Percentiles rank a stretch among this genome's conserved stretches.
phyloP scores from a whole-genome alignment of 2,329 filamentous ascomycete genomes.

The Allantophomopsis lycopodina region DNA sequence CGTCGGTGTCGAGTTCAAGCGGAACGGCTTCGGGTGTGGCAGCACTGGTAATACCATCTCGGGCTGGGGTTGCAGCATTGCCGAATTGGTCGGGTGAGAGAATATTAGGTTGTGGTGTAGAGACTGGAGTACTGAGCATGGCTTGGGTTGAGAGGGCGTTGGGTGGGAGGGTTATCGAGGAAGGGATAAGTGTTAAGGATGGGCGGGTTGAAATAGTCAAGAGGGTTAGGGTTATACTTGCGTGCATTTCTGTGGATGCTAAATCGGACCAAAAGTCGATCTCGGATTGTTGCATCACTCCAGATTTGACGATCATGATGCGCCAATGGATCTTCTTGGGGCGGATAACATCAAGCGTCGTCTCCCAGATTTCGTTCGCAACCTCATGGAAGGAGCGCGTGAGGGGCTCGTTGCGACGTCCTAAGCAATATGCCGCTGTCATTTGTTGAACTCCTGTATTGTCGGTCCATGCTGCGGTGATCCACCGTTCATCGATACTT shows the following conservation, averaged over 20 bases:
- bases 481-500: slow-evolving; percentile 64
- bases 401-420: slow-evolving; percentile 38
- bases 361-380: slow-evolving; percentile 66
- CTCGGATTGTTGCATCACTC: slow-evolving; percentile 53
- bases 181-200: slow-evolving; percentile 46
- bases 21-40: slow-evolving; percentile 25
- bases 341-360: slow-evolving; percentile 60
- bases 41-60: slow-evolving; percentile 11
- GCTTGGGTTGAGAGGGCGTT: slow-evolving; percentile 25
- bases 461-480: slow-evolving; percentile 72
- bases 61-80: slow-evolving; percentile 19
- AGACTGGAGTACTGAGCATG: slow-evolving; percentile 49
- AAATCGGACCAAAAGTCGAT: slow-evolving; percentile 42
- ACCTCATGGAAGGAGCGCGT: slow-evolving; percentile 45
- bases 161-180: slow-evolving; percentile 31
- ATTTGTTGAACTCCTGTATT: slow-evolving; percentile 61
- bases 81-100: slow-evolving; percentile 45
- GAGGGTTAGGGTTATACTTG: slow-evolving; percentile 38
- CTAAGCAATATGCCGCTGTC: slow-evolving; percentile 59
- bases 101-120: slow-evolving; percentile 45
- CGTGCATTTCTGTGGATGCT: slow-evolving; percentile 34
- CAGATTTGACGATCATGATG: slow-evolving; percentile 59
- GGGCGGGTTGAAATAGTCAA: slow-evolving; percentile 53
- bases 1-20: slow-evolving; percentile 44
- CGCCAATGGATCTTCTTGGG: slow-evolving; percentile 63